Conservation (phyloP, 163 green algal genomes). For the Trebouxiophyceae sp. region DNA sequence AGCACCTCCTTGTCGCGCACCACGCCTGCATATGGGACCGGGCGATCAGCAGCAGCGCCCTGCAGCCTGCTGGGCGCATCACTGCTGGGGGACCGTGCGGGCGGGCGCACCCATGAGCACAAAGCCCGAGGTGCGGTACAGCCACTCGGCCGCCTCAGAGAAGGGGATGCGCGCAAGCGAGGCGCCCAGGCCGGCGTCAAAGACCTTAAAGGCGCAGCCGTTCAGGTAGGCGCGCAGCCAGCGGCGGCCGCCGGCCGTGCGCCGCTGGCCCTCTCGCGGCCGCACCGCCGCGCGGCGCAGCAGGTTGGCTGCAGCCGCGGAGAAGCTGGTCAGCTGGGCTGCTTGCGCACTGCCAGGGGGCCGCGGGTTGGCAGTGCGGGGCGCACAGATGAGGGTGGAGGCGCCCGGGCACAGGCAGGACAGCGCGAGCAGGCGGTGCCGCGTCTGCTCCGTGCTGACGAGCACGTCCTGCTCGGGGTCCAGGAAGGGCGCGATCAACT, state of each 20-base stretch:
- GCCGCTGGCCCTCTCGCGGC: conserved; percentile 12
- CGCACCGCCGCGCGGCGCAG: conserved; percentile 35
- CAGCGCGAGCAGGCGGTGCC: conserved; percentile 66
- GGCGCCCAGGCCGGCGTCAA: conserved; percentile 6
- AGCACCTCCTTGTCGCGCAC: conserved; percentile 11
- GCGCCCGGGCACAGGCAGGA: conserved; percentile 64
- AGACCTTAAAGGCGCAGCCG: conserved; percentile 48
- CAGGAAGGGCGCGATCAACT: conserved; percentile 64
- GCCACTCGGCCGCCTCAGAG: conserved; percentile 31
- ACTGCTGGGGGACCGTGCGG: background rate
- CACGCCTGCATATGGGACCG: conserved; percentile 5
- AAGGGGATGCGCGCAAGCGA: conserved; percentile 43
- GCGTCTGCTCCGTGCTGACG: conserved; percentile 60
- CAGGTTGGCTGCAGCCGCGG: conserved; percentile 55
- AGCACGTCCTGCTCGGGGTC: conserved; percentile 64
- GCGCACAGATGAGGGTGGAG: conserved; percentile 72
- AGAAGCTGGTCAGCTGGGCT: no score
- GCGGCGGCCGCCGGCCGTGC: conserved; percentile 29
- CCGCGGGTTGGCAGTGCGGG: no score
- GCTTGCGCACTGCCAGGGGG: no score
- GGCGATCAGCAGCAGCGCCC: background rate
- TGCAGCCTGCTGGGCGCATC: background rate
- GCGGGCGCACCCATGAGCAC: conserved; percentile 38
- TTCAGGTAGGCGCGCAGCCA: conserved; percentile 67
- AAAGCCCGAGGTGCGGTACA: conserved; percentile 37